phyloP scores from a whole-genome alignment of 345 rosid species.

The Excoecaria agallocha region DNA sequence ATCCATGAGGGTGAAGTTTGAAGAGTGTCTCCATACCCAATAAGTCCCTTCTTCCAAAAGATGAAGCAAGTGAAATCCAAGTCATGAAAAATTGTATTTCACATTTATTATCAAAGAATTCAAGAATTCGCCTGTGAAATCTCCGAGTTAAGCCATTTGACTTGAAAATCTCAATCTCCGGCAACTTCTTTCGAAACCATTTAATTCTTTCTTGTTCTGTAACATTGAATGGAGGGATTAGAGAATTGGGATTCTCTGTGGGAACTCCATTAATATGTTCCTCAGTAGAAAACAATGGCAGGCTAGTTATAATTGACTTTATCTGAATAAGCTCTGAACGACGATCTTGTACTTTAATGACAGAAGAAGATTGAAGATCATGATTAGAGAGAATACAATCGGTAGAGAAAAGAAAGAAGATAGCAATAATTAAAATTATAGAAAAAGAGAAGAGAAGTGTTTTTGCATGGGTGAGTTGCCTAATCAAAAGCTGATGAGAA shows the following conservation, averaged over 20 bases:
- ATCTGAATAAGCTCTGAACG: slow-evolving; percentile 19
- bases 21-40: slow-evolving; percentile 62
- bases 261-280: slow-evolving; percentile 25
- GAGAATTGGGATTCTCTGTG: slow-evolving; percentile 23
- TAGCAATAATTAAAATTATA: slow-evolving; percentile 27
- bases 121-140: slow-evolving; percentile 50
- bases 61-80: slow-evolving; percentile 63
- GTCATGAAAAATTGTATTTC: slow-evolving; percentile 70
- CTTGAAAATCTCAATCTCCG: slow-evolving; percentile 44
- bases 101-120: slow-evolving; percentile 50
- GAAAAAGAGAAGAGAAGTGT: slow-evolving; percentile 28
- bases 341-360: not conserved
- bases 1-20: slow-evolving; percentile 57
- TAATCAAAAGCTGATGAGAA: slow-evolving; percentile 19
- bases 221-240: slow-evolving; percentile 44
- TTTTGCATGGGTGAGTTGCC: slow-evolving; percentile 24
- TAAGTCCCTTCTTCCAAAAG: slow-evolving; percentile 53
- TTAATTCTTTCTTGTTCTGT: slow-evolving; percentile 45
- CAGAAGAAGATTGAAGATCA: slow-evolving; percentile 19
- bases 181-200: slow-evolving; percentile 48
- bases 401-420: slow-evolving; percentile 38
- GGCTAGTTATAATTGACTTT: slow-evolving; percentile 15
- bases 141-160: slow-evolving; percentile 41
- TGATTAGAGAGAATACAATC: slow-evolving; percentile 31
- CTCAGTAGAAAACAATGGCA: slow-evolving; percentile 27